A percentile compares a stretch with the other conserved stretches of the same genome.
Evolutionary conservation across 2,329 filamentous ascomycete genomes (phyloP).

Genomic region (Cladosporium sp.): DNA sequence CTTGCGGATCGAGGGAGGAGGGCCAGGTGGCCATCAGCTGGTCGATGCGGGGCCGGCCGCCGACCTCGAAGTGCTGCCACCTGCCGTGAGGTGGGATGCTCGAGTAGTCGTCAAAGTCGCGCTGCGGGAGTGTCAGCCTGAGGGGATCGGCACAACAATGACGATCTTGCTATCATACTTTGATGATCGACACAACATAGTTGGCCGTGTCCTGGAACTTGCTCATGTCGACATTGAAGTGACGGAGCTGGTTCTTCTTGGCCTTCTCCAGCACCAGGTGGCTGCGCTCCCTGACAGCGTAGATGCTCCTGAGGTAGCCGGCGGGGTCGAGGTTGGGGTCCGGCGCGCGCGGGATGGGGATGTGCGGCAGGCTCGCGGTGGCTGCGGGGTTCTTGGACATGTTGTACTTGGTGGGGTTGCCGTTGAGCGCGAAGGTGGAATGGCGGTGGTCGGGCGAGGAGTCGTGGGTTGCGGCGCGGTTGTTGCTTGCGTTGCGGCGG

Average conservation of each 20-base stretch:
- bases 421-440: constrained; percentile 15
- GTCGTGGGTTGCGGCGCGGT: constrained; percentile 13
- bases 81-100: constrained; percentile 80
- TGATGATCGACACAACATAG: constrained; percentile 90
- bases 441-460: constrained; percentile 11
- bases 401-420: constrained; percentile 26
- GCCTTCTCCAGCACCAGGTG: constrained; percentile 70
- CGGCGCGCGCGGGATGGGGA: constrained; percentile 75
- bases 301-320: constrained; percentile 83
- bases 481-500: constrained; percentile 41
- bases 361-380: constrained; percentile 34
- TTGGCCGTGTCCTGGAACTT: constrained; percentile 78
- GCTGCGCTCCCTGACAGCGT: constrained; percentile 76
- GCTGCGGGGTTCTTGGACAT: constrained; percentile 34
- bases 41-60: constrained; percentile 66
- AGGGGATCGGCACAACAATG: background rate
- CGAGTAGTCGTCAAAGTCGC: constrained; percentile 63
- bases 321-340: constrained; percentile 84
- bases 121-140: constrained; percentile 36
- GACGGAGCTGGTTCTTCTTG: constrained; percentile 66
- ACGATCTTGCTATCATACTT: constrained; percentile 49
- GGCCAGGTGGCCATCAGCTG: constrained; percentile 66
- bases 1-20: constrained; percentile 60
- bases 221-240: constrained; percentile 81
- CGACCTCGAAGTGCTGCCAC: constrained; percentile 80